A percentile compares a stretch with the other conserved stretches of the same genome.
phyloP scores from a whole-genome alignment of 768 basidiomycete species.

The Russula brevipes region DNA sequence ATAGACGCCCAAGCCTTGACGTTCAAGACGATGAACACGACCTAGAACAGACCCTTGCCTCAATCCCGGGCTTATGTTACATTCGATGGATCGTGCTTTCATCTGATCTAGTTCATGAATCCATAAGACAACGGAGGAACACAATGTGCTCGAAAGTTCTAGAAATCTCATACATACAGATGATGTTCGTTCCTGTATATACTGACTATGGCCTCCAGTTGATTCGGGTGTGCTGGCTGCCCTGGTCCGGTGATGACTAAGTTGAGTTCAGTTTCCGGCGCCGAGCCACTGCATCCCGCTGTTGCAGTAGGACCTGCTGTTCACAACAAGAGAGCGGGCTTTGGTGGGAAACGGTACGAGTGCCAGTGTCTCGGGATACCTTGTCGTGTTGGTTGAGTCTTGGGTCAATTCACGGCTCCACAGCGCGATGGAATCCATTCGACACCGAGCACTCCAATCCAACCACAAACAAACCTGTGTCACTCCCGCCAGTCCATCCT shows the following conservation, averaged over 20 bases:
- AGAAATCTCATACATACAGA: neutral
- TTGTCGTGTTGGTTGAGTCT: neutral
- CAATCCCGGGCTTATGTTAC: constrained; percentile 6
- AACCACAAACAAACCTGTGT: neutral
- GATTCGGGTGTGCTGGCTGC: too few species aligned
- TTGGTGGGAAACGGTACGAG: neutral
- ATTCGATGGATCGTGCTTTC: neutral
- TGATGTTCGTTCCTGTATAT: too few species aligned
- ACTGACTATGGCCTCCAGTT: too few species aligned
- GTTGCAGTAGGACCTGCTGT: too few species aligned
- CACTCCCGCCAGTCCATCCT: neutral
- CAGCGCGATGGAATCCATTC: constrained; percentile 11
- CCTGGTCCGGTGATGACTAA: too few species aligned
- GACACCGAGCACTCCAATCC: neutral
- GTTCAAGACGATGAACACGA: neutral
- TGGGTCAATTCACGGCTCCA: neutral
- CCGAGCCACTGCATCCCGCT: too few species aligned
- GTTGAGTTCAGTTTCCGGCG: too few species aligned
- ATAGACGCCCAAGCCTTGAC: neutral
- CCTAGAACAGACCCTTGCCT: neutral
- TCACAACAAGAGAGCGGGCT: too few species aligned
- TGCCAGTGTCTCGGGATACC: too few species aligned
- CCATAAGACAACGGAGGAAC: neutral
- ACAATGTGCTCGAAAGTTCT: neutral
- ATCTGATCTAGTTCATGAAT: neutral